Conservation (phyloP, 106 monocot species). For the Dendrobium officinale region DNA sequence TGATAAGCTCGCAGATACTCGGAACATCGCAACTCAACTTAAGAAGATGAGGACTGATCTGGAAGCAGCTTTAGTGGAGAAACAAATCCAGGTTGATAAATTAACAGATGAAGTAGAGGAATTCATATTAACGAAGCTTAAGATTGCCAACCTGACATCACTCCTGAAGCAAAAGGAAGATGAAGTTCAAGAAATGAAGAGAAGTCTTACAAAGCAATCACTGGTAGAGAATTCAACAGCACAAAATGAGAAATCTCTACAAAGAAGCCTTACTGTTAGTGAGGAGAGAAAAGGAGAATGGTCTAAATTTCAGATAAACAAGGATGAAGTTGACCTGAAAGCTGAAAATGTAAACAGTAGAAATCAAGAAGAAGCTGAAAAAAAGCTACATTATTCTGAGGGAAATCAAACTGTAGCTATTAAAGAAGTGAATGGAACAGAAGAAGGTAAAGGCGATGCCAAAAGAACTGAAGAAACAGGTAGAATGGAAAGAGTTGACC, state of each 20-base stretch:
- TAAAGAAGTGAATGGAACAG: background rate
- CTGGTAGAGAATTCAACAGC: background rate
- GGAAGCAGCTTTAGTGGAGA: slow-evolving; percentile 30
- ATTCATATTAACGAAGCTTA: slow-evolving; percentile 5
- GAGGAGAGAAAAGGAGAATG: slow-evolving; percentile 10
- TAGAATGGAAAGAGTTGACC: too few species aligned
- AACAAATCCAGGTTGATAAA: slow-evolving; percentile 5
- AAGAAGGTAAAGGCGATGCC: too few species aligned
- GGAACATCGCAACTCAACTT: too few species aligned
- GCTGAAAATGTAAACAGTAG: background rate
- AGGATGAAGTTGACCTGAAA: slow-evolving; percentile 8
- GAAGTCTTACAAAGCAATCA: background rate
- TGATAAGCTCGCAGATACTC: slow-evolving; percentile 27
- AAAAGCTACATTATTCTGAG: background rate
- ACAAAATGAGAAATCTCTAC: background rate
- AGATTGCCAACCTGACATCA: slow-evolving; percentile 16
- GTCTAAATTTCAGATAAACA: slow-evolving; percentile 22
- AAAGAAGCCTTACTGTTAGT: background rate
- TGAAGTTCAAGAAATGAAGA: slow-evolving; percentile 26
- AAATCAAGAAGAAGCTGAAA: slow-evolving; percentile 6
- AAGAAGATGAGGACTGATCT: slow-evolving; percentile 5
- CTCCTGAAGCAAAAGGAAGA: slow-evolving; percentile 27
- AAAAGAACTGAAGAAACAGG: too few species aligned
- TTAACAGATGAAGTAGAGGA: slow-evolving; percentile 19
- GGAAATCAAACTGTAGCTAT: background rate